These are phyloP conservation scores for Urostyla sp. DNA, from an alignment of 73 alveolate genomes.

Conservation along the genomic window DNA sequence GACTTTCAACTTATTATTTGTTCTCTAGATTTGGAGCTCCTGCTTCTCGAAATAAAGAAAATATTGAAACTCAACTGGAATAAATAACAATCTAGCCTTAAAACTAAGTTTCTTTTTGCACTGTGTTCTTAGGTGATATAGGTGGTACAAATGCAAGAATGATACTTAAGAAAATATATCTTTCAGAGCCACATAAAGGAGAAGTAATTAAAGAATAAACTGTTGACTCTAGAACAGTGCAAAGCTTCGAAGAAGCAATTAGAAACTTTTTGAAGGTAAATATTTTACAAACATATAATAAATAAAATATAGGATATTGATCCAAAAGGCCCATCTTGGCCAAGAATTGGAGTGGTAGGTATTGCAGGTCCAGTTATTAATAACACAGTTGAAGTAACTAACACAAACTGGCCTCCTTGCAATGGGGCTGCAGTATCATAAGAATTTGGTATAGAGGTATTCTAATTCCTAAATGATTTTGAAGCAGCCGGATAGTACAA, in stretches of 20 bases:
- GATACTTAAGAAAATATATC: conserved; percentile 5
- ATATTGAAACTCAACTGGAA: too few relatives aligned
- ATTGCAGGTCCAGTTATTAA: conserved; percentile 71
- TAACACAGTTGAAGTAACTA: conserved; percentile 52
- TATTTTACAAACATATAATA: not conserved
- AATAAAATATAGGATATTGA: not conserved
- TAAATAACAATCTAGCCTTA: too few relatives aligned
- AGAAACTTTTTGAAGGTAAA: conserved; percentile 30
- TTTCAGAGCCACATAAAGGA: not conserved
- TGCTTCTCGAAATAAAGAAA: too few relatives aligned
- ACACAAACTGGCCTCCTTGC: conserved; percentile 71
- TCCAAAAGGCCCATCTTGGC: conserved; percentile 48
- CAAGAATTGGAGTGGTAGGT: conserved; percentile 56
- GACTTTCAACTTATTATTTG: too few relatives aligned
- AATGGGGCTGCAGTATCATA: conserved; percentile 50
- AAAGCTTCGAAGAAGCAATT: conserved; percentile 38
- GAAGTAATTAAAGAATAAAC: conserved; percentile 4
- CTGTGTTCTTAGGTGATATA: conserved; percentile 38
- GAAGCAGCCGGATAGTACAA: conserved; percentile 70
- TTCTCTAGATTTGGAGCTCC: too few relatives aligned
- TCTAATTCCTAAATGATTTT: conserved; percentile 69
- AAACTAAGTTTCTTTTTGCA: too few relatives aligned
- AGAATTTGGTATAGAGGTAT: conserved; percentile 34
- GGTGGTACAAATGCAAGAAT: conserved; percentile 71
- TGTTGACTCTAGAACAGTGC: conserved; percentile 37